Conservation (phyloP, 2,329 filamentous ascomycete genomes). For the Aspergillus niger region DNA sequence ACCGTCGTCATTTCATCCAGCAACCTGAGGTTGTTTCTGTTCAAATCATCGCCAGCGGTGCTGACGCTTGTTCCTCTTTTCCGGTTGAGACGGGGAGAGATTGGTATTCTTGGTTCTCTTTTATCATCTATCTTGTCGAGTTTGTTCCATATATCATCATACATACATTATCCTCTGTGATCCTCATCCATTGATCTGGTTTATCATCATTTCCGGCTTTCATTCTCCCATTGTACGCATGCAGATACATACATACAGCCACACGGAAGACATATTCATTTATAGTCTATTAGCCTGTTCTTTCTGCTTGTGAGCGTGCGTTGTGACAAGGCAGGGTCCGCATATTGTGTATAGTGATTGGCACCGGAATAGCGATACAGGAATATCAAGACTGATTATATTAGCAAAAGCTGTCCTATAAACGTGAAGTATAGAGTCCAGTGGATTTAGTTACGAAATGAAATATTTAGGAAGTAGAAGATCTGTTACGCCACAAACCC, state of each 20-base stretch:
- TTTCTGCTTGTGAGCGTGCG: neutral
- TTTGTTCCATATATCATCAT: conserved; percentile 4
- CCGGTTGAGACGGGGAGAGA: conserved; percentile 1
- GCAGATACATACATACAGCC: conserved; percentile 7
- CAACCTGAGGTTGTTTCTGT: conserved; percentile 8
- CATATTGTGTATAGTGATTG: conserved; percentile 7
- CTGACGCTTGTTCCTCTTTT: conserved; percentile 17
- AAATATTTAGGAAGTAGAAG: no score
- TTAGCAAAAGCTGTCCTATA: neutral
- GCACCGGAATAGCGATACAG: conserved; percentile 2
- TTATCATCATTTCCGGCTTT: neutral
- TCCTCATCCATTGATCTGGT: neutral
- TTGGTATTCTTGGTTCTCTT: conserved; percentile 7
- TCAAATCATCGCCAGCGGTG: conserved; percentile 14
- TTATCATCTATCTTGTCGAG: conserved; percentile 5
- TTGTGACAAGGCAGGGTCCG: neutral
- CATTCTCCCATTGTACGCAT: neutral
- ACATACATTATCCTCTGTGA: neutral
- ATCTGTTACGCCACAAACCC: no score
- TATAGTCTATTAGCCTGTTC: neutral
- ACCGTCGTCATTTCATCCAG: conserved; percentile 4
- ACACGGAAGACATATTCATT: neutral
- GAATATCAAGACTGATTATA: neutral
- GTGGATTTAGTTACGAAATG: no score
- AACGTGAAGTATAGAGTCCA: no score